A percentile compares a stretch with the other conserved stretches of the same genome.
Evolutionary conservation across 1,284 basidiomycete genomes (phyloP).

Genomic region (Pascua guehoae): DNA sequence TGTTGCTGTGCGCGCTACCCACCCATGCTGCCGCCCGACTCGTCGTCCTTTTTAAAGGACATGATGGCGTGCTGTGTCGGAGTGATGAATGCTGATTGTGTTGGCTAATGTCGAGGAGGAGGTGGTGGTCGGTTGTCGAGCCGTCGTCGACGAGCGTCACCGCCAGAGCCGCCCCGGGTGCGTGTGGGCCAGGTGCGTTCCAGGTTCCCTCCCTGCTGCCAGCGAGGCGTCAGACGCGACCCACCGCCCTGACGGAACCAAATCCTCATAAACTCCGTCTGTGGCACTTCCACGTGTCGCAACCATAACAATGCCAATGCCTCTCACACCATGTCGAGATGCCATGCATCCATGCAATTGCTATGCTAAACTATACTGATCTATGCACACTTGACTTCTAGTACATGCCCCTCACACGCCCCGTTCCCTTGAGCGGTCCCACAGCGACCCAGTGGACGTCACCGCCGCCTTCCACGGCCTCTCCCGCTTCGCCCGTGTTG

Average conservation of each 20-base stretch:
- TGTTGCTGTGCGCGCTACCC: slow-evolving; percentile 13
- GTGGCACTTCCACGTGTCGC: background rate
- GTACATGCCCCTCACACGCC: slow-evolving; percentile 35
- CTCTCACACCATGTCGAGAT: background rate
- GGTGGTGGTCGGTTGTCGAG: background rate
- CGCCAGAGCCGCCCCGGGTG: background rate
- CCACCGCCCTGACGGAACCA: too few species aligned
- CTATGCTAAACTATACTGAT: background rate
- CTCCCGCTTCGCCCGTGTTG: slow-evolving; percentile 23
- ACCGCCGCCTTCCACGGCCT: slow-evolving; percentile 33
- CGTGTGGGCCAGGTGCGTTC: background rate
- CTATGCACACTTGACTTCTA: slow-evolving; percentile 8
- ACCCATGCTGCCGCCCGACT: slow-evolving; percentile 59
- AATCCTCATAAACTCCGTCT: slow-evolving; percentile 1
- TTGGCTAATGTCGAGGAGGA: background rate
- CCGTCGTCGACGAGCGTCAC: background rate
- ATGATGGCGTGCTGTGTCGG: slow-evolving; percentile 29
- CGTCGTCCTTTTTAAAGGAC: slow-evolving; percentile 87
- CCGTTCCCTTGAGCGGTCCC: slow-evolving; percentile 21
- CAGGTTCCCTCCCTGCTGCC: background rate
- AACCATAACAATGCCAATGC: background rate
- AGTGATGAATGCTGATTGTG: background rate
- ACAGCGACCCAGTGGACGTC: slow-evolving; percentile 30
- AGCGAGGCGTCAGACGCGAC: too few species aligned
- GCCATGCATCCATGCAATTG: background rate